Base-by-base conservation (phyloP, 805 yeast genomes). In the Metschnikowia sp. region DNA sequence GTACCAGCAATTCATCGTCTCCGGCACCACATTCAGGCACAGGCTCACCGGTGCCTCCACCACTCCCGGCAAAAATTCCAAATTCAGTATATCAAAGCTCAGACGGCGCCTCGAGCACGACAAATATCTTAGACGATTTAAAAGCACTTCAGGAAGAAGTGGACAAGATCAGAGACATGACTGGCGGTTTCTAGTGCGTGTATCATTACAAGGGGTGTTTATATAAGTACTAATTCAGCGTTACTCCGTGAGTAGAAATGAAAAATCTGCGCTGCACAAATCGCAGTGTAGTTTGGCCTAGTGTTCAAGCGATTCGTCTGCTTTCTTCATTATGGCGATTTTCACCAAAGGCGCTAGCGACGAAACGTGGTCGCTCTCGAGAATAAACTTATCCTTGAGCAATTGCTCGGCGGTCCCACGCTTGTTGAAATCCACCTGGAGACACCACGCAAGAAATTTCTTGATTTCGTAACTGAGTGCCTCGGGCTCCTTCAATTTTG, bases 401-500 rank as follows among this genome's bases (percentile, higher is more conserved):
- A 92, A 72, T 55, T 88, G 85, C 32, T 76, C 77, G 0, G 97
- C 90, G 50, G 85, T 80, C 0, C 87, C 90, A 62, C 98, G 77
- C 54, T 81, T 79, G 30, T 86, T 89, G 28, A 90, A 84, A 56
- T 87, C 86, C 30, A 91, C 97, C 55, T 84, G 87, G 52, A 92
- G 74, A 63, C 94, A 85, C 76, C 84, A 77, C 32, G 82, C 78
- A 59, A 94, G 75, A 60, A 94, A 94, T 42, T 75, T 69, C 56
- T 83, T 80, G 61, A 94, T 72, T 18, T 75, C 77, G 40, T 76
- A 69, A 52, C 91, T 82, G 43, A 94, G 70, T 6, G 83, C 80
- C 48, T 87, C 96, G 3, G 96, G 94, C 60, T 90, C 88, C 66
- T 91, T 90, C 62, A 94, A 74, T 56, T 84, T 83, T 19, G 99